Percentiles rank a stretch among this genome's conserved stretches.
Evolutionary conservation across 1,284 basidiomycete genomes (phyloP).

Genomic region (Jaminaea rosea): DNA sequence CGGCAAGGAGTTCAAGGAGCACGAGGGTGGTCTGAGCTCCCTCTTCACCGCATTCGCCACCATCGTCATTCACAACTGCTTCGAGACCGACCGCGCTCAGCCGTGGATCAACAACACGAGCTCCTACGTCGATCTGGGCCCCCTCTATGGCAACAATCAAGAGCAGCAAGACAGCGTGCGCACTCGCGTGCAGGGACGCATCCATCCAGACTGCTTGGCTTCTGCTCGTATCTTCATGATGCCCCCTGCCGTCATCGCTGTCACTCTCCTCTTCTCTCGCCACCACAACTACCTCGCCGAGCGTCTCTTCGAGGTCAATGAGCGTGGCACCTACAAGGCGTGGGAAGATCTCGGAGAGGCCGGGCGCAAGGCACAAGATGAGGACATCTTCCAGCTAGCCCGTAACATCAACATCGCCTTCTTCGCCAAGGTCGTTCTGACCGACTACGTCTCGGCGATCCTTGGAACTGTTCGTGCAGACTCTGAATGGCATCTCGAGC

Average conservation of each 20-base stretch:
- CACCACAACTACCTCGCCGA: constrained; percentile 69
- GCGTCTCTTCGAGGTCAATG: constrained; percentile 55
- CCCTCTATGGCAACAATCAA: constrained; percentile 61
- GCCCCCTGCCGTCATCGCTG: constrained; percentile 62
- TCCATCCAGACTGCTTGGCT: constrained; percentile 61
- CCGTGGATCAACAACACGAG: constrained; percentile 57
- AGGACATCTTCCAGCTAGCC: constrained; percentile 51
- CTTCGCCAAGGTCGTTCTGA: constrained; percentile 13
- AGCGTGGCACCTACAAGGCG: constrained; percentile 13
- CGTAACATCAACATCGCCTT: constrained; percentile 16
- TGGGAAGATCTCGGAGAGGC: constrained; percentile 14
- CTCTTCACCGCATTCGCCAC: constrained; percentile 35
- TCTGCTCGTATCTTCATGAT: constrained; percentile 55
- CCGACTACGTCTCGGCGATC: constrained; percentile 37
- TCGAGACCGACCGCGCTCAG: constrained; percentile 21
- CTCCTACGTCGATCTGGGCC: constrained; percentile 68
- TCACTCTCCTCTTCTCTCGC: constrained; percentile 59
- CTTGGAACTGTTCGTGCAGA: constrained; percentile 27
- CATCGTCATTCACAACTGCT: constrained; percentile 40
- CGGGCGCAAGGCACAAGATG: constrained; percentile 20
- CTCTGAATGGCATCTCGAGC: constrained; percentile 28
- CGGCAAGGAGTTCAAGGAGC: constrained; percentile 9
- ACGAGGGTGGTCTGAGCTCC: constrained; percentile 29
- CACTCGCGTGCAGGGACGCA: constrained; percentile 50
- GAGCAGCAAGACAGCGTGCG: constrained; percentile 54